Evolutionary conservation across 2,329 filamentous ascomycete species (phyloP).

Genomic region (Scleromitrula shiraiana): DNA sequence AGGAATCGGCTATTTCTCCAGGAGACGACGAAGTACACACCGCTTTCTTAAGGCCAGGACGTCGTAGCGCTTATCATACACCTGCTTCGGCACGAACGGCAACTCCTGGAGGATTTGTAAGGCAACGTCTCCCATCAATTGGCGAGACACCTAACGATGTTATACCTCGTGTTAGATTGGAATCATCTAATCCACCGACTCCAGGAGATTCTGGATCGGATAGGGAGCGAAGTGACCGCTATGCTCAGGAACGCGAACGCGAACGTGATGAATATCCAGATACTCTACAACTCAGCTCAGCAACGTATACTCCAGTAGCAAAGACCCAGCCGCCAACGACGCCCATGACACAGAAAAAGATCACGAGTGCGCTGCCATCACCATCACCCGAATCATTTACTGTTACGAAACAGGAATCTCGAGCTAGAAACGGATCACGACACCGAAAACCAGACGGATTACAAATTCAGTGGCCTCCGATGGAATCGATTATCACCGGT

Average conservation of each 20-base stretch:
- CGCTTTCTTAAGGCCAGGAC: slow-evolving; percentile 58
- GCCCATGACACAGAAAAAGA: slow-evolving; percentile 50
- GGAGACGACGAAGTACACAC: slow-evolving; percentile 55
- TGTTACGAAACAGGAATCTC: slow-evolving; percentile 50
- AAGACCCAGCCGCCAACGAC: slow-evolving; percentile 60
- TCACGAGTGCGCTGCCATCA: slow-evolving; percentile 55
- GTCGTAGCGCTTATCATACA: slow-evolving; percentile 61
- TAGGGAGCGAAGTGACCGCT: slow-evolving; percentile 33
- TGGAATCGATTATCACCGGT: slow-evolving; percentile 42
- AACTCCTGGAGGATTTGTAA: slow-evolving; percentile 51
- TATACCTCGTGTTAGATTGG: slow-evolving; percentile 33
- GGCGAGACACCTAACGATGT: slow-evolving; percentile 56
- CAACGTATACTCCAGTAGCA: slow-evolving; percentile 25
- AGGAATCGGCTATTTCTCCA: slow-evolving; percentile 68
- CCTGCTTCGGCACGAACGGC: slow-evolving; percentile 58
- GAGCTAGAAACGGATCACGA: slow-evolving; percentile 61
- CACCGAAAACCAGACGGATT: slow-evolving; percentile 73
- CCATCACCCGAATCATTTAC: slow-evolving; percentile 58
- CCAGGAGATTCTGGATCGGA: slow-evolving; percentile 41
- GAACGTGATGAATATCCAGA: slow-evolving; percentile 28
- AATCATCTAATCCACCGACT: slow-evolving; percentile 34
- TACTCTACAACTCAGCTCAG: slow-evolving; percentile 31
- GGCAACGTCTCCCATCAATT: slow-evolving; percentile 68
- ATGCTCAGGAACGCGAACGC: slow-evolving; percentile 24
- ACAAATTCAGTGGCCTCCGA: slow-evolving; percentile 50